Base-by-base conservation (phyloP, 2,329 filamentous ascomycete species). In the Aspergillus vadensis region DNA sequence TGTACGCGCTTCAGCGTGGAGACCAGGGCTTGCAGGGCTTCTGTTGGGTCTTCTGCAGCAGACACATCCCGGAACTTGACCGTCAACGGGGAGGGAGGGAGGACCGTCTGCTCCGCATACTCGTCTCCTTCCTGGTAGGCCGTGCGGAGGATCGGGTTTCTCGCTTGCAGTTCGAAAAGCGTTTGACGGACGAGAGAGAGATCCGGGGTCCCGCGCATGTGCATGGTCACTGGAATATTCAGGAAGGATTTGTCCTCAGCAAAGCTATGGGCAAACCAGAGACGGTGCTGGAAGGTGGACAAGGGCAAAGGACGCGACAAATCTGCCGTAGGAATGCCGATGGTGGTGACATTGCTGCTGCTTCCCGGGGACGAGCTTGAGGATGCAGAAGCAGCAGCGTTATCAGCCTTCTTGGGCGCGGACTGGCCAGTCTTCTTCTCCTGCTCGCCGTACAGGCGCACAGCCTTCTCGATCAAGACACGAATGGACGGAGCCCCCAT, bases 231-330 rank as follows among this genome's bases (percentile, higher is more conserved):
- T 9, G 55, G n/a, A 10, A 58, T 17, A 19, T 58, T 58, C 5
- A 58, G 55, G 15, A 44, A 41, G 30, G 55, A 51, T 15, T 36
- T 12, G 19, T 58, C 55, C 6, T 39, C 32, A 1, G 55, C 48
- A n/a, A 58, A 30, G 36, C 36, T 43, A 17, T 58, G 55, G 2
- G 25, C 17, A 17, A 58, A 58, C 55, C 55, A 58, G 8, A 58
- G 27, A 15, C 55, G 55, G 25, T 27, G 32, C 36, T 58, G 55
- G 17, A 51, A 58, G 7, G 47, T 43, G 6, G 55, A 58, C 32
- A 58, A 38, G 15, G 55, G 47, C 12, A 58, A n/a, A n/a, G 36
- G 30, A 17, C 15, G 21, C 4, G 23, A 4, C 27, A 15, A 7
- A 23, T 41, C 27, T 12, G 49, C 21, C 55, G 50, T 47, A 15